These are phyloP conservation scores for Passiflora organensis DNA, from an alignment of 345 rosid genomes.

Conservation along the genomic window DNA sequence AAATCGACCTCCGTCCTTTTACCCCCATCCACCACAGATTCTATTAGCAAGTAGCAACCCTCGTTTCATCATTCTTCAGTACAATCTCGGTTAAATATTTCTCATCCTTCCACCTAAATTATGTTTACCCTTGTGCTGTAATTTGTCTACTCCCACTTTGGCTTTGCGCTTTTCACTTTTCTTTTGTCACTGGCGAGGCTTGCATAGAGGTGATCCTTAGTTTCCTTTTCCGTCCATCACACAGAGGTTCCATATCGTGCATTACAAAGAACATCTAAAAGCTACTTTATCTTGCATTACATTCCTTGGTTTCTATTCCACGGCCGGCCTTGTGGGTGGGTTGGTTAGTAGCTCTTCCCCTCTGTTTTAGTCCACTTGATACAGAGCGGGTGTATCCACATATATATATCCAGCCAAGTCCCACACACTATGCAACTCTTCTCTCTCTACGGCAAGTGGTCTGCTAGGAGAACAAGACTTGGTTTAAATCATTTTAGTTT, in stretches of 20 bases:
- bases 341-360: not conserved
- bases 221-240: too few species aligned
- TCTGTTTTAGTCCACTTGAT: constrained; percentile 1
- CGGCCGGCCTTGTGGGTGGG: not conserved
- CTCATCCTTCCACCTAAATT: not conserved
- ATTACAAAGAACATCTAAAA: too few species aligned
- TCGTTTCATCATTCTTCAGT: not conserved
- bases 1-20: constrained; percentile 77
- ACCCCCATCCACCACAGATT: constrained; percentile 20
- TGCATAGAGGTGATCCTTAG: not conserved
- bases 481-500: not conserved
- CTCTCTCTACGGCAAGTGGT: not conserved
- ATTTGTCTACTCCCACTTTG: not conserved
- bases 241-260: too few species aligned
- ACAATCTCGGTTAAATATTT: not conserved
- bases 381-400: not conserved
- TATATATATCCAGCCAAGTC: not conserved
- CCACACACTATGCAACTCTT: not conserved
- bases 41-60: not conserved
- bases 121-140: not conserved
- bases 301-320: not conserved
- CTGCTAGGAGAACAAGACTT: not conserved
- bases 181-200: not conserved
- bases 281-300: too few species aligned
- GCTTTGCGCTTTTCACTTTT: not conserved